Base-by-base conservation (phyloP, 768 basidiomycete genomes). In the Trametes meyenii region DNA sequence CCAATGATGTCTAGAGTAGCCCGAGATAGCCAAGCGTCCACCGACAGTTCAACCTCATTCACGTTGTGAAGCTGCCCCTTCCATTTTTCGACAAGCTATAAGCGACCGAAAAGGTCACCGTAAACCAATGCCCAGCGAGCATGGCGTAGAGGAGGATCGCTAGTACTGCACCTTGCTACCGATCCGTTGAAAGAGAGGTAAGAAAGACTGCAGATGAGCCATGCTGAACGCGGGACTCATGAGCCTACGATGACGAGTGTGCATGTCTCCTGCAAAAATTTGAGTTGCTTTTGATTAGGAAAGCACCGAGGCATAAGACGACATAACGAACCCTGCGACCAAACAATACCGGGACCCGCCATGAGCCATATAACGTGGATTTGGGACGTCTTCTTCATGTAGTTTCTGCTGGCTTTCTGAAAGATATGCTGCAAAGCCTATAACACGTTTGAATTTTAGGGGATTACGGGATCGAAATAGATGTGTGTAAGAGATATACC, bases 381-480 rank as follows among this genome's bases (percentile, higher is more conserved):
- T n/a, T 57, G 39, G 1, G 40, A 58, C 59, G 36, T 0, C 33
- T 55, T 58, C 51, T 71, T 69, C 23, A 45, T 48, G 49, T 66
- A 73, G 48, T 59, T 62, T 43, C 69, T 69, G 13, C 64, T 66
- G 1, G 71, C 66, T n/a, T 65, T 66, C 16, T 73, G 67, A 12
- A 61, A 64, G 17, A 70, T 67, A 39, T 69, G 66, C 24, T 72
- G 72, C 43, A 72, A 21, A 0, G 68, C 71, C 60, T 72, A 8
- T 33, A 8, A n/a, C 1, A 29, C 4, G 24, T 0, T 2, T 17
- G 8, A 38, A 5, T 1, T 1, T n/a, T n/a, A n/a, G n/a, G n/a
- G n/a, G n/a, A n/a, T n/a, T n/a, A n/a, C n/a, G n/a, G n/a, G n/a
- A 51, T 55, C 36, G 42, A 42, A n/a, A n/a, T n/a, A 0, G 35